phyloP scores from a whole-genome alignment of 2,329 filamentous ascomycete species.

The Colletotrichum sp. region DNA sequence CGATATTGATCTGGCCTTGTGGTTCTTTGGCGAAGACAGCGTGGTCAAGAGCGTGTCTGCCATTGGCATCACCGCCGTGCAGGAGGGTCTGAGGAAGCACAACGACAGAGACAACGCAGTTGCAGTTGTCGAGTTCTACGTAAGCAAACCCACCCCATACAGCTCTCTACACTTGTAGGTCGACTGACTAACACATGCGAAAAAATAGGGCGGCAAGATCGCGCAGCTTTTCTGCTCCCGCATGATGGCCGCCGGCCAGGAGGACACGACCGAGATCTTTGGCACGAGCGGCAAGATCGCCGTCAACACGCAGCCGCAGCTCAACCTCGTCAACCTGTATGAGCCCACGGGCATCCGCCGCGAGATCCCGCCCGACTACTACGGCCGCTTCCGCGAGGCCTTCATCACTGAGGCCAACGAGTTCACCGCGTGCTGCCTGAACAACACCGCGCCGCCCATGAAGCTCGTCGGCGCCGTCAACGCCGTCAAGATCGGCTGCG shows the following conservation, averaged over 20 bases:
- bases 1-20: conserved; percentile 57
- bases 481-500: conserved; percentile 65
- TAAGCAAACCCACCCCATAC: background rate
- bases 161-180: background rate
- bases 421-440: conserved; percentile 64
- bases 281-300: conserved; percentile 69
- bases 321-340: conserved; percentile 61
- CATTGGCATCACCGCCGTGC: conserved; percentile 34
- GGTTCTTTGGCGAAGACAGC: conserved; percentile 37
- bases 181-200: background rate
- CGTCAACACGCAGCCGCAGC: conserved; percentile 63
- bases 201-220: conserved; percentile 58
- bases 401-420: conserved; percentile 68
- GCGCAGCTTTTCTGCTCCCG: conserved; percentile 68
- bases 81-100: conserved; percentile 35
- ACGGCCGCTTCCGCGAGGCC: conserved; percentile 65
- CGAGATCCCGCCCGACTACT: conserved; percentile 66
- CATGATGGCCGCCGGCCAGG: conserved; percentile 73
- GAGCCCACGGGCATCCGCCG: conserved; percentile 58
- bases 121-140: conserved; percentile 66
- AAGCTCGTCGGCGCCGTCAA: conserved; percentile 62
- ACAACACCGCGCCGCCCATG: conserved; percentile 60
- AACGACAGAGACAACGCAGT: conserved; percentile 36
- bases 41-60: conserved; percentile 35
- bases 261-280: conserved; percentile 71